Percentiles rank a stretch among this genome's conserved stretches.
phyloP scores from a whole-genome alignment of 306 rosid species.

The peach (Prunus persica) region DNA sequence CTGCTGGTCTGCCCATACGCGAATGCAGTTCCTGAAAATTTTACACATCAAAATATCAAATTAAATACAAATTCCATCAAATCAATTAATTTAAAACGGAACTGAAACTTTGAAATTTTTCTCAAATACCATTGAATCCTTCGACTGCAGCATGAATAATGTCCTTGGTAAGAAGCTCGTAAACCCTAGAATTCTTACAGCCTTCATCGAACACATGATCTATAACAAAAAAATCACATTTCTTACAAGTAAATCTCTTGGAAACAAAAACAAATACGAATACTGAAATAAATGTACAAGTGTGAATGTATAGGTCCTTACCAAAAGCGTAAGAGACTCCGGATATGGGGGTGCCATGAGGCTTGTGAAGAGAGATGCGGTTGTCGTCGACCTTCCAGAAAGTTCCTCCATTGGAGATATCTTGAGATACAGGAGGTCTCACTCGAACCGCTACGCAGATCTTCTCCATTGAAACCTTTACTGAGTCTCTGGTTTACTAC shows the following conservation, averaged over 20 bases:
- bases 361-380: constrained; percentile 79
- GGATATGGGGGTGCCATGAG: constrained; percentile 78
- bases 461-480: constrained; percentile 60
- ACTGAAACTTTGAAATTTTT: background rate
- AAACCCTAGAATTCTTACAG: constrained; percentile 64
- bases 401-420: constrained; percentile 52
- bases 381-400: constrained; percentile 86
- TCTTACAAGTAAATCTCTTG: background rate
- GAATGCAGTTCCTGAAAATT: constrained; percentile 79
- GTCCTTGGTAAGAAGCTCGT: constrained; percentile 77
- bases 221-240: constrained; percentile 19
- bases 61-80: background rate
- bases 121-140: constrained; percentile 73
- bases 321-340: constrained; percentile 78
- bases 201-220: constrained; percentile 83
- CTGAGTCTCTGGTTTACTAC: background rate
- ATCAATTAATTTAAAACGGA: background rate
- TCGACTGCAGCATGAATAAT: constrained; percentile 80
- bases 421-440: constrained; percentile 58
- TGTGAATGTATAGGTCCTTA: background rate
- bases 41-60: constrained; percentile 13
- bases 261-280: background rate
- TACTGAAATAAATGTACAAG: background rate
- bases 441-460: constrained; percentile 85
- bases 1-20: constrained; percentile 99